These are phyloP conservation scores for Primulina huaijiensis DNA, from an alignment of 257 asterid species.

Conservation along the genomic window DNA sequence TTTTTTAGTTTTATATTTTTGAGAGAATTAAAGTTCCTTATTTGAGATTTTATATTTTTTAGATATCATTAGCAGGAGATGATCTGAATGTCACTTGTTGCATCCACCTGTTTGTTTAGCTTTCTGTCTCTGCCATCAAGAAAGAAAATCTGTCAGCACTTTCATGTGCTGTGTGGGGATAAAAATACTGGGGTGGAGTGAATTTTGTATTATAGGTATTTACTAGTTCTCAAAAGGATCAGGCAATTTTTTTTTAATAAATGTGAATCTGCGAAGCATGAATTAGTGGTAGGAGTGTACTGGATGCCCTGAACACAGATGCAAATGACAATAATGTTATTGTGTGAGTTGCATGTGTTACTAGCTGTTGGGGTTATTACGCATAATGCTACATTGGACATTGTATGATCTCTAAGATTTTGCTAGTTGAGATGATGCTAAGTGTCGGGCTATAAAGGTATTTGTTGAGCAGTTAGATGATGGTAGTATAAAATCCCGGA, in stretches of 20 bases:
- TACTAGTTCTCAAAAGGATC: not conserved
- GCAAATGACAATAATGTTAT: not conserved
- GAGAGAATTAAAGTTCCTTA: not conserved
- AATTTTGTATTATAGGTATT: not conserved
- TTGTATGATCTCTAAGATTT: not conserved
- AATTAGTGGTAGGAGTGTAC: not conserved
- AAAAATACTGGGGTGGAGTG: slow-evolving; percentile 1
- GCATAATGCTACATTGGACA: not conserved
- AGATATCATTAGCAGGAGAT: not conserved
- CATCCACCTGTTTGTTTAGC: not conserved
- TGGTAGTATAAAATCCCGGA: not conserved
- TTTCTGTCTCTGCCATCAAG: slow-evolving; percentile 2
- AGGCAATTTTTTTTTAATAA: not conserved
- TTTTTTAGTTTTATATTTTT: not conserved
- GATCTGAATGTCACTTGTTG: not conserved
- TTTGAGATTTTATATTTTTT: not conserved
- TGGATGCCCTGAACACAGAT: not conserved
- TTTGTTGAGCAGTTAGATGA: not conserved
- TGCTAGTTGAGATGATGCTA: not conserved
- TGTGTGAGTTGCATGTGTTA: not conserved
- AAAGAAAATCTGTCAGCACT: slow-evolving; percentile 9
- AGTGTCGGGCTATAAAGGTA: not conserved
- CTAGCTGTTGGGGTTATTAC: not conserved
- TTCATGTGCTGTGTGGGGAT: not conserved
- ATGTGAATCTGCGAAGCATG: not conserved